Evolutionary conservation across 495 filamentous ascomycete species (phyloP), one percentile per base, ranked within the genome.

Genomic region (Immersiella caudata): DNA sequence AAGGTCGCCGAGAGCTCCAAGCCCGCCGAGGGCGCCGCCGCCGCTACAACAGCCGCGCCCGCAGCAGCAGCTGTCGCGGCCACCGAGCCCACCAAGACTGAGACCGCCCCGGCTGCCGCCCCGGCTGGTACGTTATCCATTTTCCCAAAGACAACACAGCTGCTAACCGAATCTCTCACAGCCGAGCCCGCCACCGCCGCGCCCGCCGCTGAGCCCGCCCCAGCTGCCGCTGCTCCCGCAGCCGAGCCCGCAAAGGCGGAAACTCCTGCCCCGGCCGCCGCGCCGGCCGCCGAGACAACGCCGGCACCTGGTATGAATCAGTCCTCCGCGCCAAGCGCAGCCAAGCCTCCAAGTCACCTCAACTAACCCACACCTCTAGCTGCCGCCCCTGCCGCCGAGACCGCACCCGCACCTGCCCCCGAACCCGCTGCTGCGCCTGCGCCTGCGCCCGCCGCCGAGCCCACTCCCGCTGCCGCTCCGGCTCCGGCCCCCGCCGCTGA

Each of bases 51-150:
- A 8, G 12, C 65, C 36, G 65, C 61, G 7, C 49, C 67, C 21
- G 21, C 52, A 9, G 52, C 27, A 26, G 54, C 12, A 21, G n/a
- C 54, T 22, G n/a, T n/a, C 25, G 54, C 25, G 24, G n/a, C 24
- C 2, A 20, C 55, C 18, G 55, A 24, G 12, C 55, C 55, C 25
- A 24, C 56, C 27, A 26, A 4, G 26, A 33, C 56, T 7, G 26
- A 22, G 8, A 60, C 52, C 54, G 60, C 55, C 29, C 54, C 54
- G 57, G 67, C 70, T 40, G 52, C 67, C n/a, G 51, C 70, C 14
- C 67, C 67, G 29, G 57, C 57, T 60, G 54, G 54, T 57, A 24
- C 18, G 54, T 57, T 57, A 3, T 26, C 12, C 51, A 9, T 5
- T 24, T 6, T 21, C 20, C 54, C 11, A 7, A 7, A 57, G 2